phyloP scores from a whole-genome alignment of 257 asterid species.

The Solanum pimpinellifolium region DNA sequence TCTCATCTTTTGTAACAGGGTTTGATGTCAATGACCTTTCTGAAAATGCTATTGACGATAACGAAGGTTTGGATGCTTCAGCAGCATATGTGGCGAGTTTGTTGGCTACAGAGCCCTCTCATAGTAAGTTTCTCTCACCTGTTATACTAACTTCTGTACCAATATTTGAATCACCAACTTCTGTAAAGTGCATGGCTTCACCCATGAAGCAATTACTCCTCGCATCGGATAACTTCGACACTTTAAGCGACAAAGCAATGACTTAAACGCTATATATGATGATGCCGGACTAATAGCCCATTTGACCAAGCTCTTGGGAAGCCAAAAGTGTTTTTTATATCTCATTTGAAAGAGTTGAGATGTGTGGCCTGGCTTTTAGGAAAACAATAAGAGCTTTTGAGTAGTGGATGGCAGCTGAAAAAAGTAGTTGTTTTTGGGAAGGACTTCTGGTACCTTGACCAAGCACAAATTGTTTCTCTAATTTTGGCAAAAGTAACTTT shows the following conservation, averaged over 20 bases:
- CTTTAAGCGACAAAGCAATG: neutral
- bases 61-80: slow-evolving; percentile 79
- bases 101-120: slow-evolving; percentile 69
- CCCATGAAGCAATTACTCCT: neutral
- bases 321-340: neutral
- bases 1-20: slow-evolving; percentile 33
- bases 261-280: neutral
- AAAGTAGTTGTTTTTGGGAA: neutral
- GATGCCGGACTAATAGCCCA: neutral
- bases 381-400: neutral
- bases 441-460: neutral
- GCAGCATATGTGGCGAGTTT: slow-evolving; percentile 87
- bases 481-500: neutral
- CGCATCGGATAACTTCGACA: neutral
- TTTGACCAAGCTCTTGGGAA: neutral
- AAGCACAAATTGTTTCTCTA: neutral
- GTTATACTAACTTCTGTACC: neutral
- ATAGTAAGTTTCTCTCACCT: slow-evolving; percentile 39
- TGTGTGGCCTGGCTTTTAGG: neutral
- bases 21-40: slow-evolving; percentile 81
- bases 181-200: neutral
- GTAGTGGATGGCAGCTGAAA: neutral
- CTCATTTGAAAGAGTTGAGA: neutral
- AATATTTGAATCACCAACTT: neutral
- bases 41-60: slow-evolving; percentile 61